Evolutionary conservation across 2,329 filamentous ascomycete genomes (phyloP).

Genomic region (Mollisiaceae sp.): DNA sequence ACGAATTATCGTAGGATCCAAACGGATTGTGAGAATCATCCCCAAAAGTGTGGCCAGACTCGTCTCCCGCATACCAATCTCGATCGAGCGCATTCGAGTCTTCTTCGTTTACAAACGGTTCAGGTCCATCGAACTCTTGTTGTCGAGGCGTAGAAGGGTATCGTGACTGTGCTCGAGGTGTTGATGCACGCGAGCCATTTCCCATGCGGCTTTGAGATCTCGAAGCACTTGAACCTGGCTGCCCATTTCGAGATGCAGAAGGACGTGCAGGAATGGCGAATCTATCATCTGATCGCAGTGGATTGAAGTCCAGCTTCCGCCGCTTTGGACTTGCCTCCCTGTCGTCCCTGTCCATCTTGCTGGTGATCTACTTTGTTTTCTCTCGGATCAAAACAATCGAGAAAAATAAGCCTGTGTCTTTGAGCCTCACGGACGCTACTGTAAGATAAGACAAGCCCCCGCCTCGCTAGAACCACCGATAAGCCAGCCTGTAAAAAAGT

Average conservation of each 20-base stretch:
- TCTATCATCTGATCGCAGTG: slow-evolving; percentile 58
- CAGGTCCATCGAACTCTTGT: slow-evolving; percentile 64
- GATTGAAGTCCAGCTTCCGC: slow-evolving; percentile 67
- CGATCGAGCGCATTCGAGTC: slow-evolving; percentile 80
- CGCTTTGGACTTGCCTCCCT: slow-evolving; percentile 60
- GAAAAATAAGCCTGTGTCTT: background rate
- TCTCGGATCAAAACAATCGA: slow-evolving; percentile 3
- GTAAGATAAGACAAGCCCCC: background rate
- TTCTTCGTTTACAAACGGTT: slow-evolving; percentile 65
- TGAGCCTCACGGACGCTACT: background rate
- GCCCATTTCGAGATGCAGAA: slow-evolving; percentile 31
- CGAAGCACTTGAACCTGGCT: slow-evolving; percentile 45
- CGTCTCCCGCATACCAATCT: slow-evolving; percentile 92
- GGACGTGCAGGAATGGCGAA: slow-evolving; percentile 49
- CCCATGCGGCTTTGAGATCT: slow-evolving; percentile 45
- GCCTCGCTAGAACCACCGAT: background rate
- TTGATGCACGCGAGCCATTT: slow-evolving; percentile 40
- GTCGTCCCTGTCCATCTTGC: slow-evolving; percentile 47
- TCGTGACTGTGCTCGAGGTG: slow-evolving; percentile 41
- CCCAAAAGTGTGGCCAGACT: slow-evolving; percentile 82
- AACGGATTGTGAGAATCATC: slow-evolving; percentile 95
- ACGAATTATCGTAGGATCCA: slow-evolving; percentile 73
- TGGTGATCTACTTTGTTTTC: slow-evolving; percentile 12
- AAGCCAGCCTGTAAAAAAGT: background rate
- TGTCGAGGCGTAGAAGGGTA: slow-evolving; percentile 48